Percentiles rank a stretch among this genome's conserved stretches.
Evolutionary conservation across 192 early-diverging fungal genomes (phyloP).

Genomic region (Backusella macrospora): DNA sequence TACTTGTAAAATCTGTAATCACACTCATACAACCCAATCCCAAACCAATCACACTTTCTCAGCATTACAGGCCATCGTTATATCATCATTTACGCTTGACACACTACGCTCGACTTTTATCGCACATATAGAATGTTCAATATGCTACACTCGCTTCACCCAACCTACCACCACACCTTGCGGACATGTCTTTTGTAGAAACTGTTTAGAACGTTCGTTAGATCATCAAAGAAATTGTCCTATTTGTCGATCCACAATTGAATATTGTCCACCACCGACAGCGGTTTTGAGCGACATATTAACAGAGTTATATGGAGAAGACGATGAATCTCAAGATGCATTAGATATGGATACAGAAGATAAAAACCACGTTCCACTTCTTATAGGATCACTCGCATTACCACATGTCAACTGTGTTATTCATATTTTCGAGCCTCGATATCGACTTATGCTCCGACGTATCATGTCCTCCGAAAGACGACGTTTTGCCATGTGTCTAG

Average conservation of each 20-base stretch:
- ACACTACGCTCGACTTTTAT: slow-evolving; percentile 3
- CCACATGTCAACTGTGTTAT: slow-evolving; percentile 62
- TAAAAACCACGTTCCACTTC: slow-evolving; percentile 51
- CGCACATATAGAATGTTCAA: slow-evolving; percentile 53
- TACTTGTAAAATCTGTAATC: slow-evolving; percentile 18
- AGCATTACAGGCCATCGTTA: slow-evolving; percentile 27
- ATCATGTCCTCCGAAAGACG: slow-evolving; percentile 46
- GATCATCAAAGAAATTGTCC: slow-evolving; percentile 53
- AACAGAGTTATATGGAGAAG: slow-evolving; percentile 19
- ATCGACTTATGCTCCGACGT: slow-evolving; percentile 60
- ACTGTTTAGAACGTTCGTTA: slow-evolving; percentile 59
- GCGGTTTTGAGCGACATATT: slow-evolving; percentile 29
- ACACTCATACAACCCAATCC: slow-evolving; percentile 13
- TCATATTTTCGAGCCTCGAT: slow-evolving; percentile 68
- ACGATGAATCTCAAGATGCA: slow-evolving; percentile 30
- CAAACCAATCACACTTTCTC: slow-evolving; percentile 40
- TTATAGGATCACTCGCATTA: slow-evolving; percentile 59
- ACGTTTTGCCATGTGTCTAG: slow-evolving; percentile 59
- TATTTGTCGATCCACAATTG: slow-evolving; percentile 45
- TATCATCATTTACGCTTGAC: slow-evolving; percentile 8
- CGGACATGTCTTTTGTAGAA: slow-evolving; percentile 68
- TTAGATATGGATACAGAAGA: slow-evolving; percentile 17
- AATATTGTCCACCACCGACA: slow-evolving; percentile 40
- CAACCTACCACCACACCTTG: slow-evolving; percentile 68
- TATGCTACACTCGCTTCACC: slow-evolving; percentile 55